Evolutionary conservation across 129 eudicot genomes (phyloP).

Genomic region (Artemisia annua): DNA sequence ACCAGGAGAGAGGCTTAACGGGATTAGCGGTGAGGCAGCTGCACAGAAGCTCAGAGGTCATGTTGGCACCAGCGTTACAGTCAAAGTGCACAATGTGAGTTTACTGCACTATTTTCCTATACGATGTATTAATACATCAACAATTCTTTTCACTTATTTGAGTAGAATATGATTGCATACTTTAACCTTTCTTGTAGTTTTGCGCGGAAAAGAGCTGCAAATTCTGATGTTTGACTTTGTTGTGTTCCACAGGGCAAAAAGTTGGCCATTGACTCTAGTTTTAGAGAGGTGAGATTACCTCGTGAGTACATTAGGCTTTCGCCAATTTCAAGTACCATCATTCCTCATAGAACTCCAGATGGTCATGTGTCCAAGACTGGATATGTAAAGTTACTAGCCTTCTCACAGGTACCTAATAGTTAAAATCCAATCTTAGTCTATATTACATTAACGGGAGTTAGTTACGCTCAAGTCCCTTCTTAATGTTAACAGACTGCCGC

Average conservation of each 20-base stretch:
- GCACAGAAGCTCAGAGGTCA: constrained; percentile 98
- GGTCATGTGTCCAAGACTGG: constrained; percentile 87
- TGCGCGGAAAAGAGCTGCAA: background rate
- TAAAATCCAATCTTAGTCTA: background rate
- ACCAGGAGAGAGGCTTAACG: constrained; percentile 82
- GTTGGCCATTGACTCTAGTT: constrained; percentile 43
- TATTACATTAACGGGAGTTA: background rate
- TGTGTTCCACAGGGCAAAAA: constrained; percentile 55
- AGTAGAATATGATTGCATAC: background rate
- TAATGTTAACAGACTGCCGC: constrained; percentile 78
- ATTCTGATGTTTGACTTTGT: constrained; percentile 15
- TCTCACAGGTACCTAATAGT: constrained; percentile 72
- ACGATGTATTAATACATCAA: background rate
- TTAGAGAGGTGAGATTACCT: constrained; percentile 84
- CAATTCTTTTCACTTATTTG: background rate
- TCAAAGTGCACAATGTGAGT: constrained; percentile 78
- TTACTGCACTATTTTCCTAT: background rate
- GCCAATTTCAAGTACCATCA: constrained; percentile 87
- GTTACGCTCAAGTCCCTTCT: background rate
- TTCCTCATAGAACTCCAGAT: constrained; percentile 75
- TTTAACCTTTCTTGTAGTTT: background rate
- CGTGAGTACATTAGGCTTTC: constrained; percentile 87
- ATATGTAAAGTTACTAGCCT: constrained; percentile 77
- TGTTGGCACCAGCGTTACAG: constrained; percentile 81
- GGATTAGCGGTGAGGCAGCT: constrained; percentile 86